These are phyloP conservation scores for Pyrenopolyporus hunteri DNA, from an alignment of 495 filamentous ascomycete species.

Conservation along the genomic window DNA sequence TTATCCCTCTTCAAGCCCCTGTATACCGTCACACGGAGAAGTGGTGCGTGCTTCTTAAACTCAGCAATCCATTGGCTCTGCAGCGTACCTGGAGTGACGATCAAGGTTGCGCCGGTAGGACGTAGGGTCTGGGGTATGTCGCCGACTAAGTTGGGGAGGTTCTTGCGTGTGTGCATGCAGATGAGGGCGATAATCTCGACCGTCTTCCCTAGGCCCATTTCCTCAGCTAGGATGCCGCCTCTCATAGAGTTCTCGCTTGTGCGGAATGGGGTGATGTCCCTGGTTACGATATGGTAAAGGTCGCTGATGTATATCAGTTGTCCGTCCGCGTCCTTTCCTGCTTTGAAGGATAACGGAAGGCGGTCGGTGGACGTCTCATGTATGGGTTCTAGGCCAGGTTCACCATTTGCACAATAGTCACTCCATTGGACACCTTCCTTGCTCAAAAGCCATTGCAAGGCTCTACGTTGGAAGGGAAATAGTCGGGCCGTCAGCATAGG, in stretches of 20 bases:
- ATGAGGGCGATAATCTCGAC: constrained; percentile 85
- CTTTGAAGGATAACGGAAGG: constrained; percentile 36
- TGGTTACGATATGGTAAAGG: constrained; percentile 65
- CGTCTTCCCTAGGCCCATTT: constrained; percentile 97
- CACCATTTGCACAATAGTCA: constrained; percentile 4
- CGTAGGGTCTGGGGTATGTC: constrained; percentile 48
- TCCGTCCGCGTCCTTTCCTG: constrained; percentile 43
- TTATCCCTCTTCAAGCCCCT: constrained; percentile 54
- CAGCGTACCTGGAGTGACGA: constrained; percentile 83
- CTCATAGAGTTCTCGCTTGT: constrained; percentile 52
- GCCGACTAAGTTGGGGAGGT: constrained; percentile 11
- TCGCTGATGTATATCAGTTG: constrained; percentile 58
- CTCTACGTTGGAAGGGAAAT: constrained; percentile 54
- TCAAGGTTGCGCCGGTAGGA: constrained; percentile 72
- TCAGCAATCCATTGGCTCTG: constrained; percentile 88
- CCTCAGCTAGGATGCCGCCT: constrained; percentile 82
- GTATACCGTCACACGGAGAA: constrained; percentile 49
- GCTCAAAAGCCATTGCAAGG: constrained; percentile 53
- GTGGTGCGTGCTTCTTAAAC: constrained; percentile 64
- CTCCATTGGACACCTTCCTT: constrained; percentile 51
- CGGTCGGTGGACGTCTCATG: constrained; percentile 5
- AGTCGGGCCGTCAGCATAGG: constrained; percentile 43
- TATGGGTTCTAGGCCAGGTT: constrained; percentile 28
- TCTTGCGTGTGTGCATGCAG: constrained; percentile 59
- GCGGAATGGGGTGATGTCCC: constrained; percentile 55